Base-by-base conservation (phyloP, 176 grass and related monocot genomes). In the Avena sativa region DNA sequence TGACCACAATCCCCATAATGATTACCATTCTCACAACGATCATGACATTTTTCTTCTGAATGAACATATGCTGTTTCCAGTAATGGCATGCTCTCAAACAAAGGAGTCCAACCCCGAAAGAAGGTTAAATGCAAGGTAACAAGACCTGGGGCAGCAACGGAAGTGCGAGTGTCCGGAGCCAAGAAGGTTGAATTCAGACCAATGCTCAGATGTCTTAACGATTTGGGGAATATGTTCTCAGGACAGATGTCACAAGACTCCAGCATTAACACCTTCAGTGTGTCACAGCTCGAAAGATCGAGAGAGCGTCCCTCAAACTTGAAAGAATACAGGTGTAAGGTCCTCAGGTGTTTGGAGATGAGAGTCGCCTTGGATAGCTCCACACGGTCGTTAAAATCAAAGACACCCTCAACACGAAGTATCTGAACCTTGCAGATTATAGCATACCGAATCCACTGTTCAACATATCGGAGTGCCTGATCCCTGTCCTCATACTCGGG, bases 71-170 rank as follows among this genome's bases (percentile, higher is more conserved):
- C 60, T 1, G 1, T 63, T 26, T 63, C 21, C 60, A 63, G 5
- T 26, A 63, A 63, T 63, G 60, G 60, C 23, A 63, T 63, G 60
- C 60, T 63, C 60, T 26, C 21, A 63, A 63, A 63, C 63, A 66
- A 32, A 66, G 63, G 26, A 66, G 26, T 66, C 63, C 25, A 66
- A 32, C 63, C 23, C 12, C 3, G 1, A 66, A 30, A 63, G 6
- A 8, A 19, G 12, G 12, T 15, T 32, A 66, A 32, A 12, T 5
- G 1, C 26, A 66, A 32, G 25, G 26, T 66, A 66, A 6, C 26
- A 6, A 66, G 25, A 32, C 26, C 14, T 66, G 26, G 63, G 63
- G 26, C 26, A 32, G 63, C 30, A 66, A 66, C 15, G 30, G 25
- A 66, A 66, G 63, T 32, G 26, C 63, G 26, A 12, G 25, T 66